Base-by-base conservation (phyloP, 2,329 filamentous ascomycete genomes). In the Plectosphaerella cucumerina region DNA sequence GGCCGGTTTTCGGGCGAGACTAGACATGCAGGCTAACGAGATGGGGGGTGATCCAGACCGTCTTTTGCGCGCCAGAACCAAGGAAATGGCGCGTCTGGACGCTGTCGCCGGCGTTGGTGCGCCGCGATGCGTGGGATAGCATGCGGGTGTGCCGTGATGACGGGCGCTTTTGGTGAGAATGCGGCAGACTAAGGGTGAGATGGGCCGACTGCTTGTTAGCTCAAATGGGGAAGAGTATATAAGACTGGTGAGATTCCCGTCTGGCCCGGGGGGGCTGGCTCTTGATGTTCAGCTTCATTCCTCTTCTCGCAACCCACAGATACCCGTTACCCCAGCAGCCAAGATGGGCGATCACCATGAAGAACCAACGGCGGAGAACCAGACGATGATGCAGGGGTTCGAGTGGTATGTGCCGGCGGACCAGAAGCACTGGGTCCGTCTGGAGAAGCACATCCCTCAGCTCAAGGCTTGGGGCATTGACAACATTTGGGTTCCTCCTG, bases 401-500 rank as follows among this genome's bases (percentile, higher is more conserved):
- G 86, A 90, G 70, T 90, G 86, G 86, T 84, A 89, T 60, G 78
- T 85, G 6, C 83, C 84, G 3, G 79, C 78, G 35, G 80, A 86
- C 52, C 69, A 79, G 53, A 72, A 75, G 55, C 85, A 89, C 66
- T 89, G 83, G 79, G 70, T 75, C 47, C 79, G 85, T 15, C 76
- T 88, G 2, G 69, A 72, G 37, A 71, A 74, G 46, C 75, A 77
- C 4, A 62, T 87, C 2, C 76, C 81, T 0, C 73, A 74, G 34
- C 71, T 89, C 14, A 82, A 82, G 60, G 70, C 73, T 1, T 78
- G 83, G 49, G 86, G 86, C 2, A 74, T 89, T 51, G 78, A 83
- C 57, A 78, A 79, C 52, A 74, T 86, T 33, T 89, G 86, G 85
- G 74, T 90, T 11, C 86, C 86, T 1, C 86, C 87, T 0, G 86